Conservation (phyloP, 2,329 filamentous ascomycete species). For the Penicillium sp. region DNA sequence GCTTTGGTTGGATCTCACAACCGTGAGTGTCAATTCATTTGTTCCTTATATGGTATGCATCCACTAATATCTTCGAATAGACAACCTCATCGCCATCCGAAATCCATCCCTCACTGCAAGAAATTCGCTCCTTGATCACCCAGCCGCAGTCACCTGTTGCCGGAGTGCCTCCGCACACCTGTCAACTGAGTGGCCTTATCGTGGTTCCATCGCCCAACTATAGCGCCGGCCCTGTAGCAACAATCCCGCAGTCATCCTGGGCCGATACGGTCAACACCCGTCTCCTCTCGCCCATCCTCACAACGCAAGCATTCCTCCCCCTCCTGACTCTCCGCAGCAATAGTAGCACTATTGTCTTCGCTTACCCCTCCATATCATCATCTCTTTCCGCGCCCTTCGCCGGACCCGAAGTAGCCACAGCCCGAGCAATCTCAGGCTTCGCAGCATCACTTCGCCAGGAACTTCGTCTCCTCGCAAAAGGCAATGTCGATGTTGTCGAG, state of each 20-base stretch:
- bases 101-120: conserved; percentile 64
- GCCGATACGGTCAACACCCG: conserved; percentile 91
- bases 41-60: background rate
- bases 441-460: conserved; percentile 77
- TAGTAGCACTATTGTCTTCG: conserved; percentile 47
- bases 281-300: conserved; percentile 83
- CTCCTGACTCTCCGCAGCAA: conserved; percentile 64
- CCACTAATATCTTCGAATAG: conserved; percentile 43
- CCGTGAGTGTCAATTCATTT: conserved; percentile 28
- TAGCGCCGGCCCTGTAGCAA: conserved; percentile 79
- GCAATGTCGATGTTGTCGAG: conserved; percentile 70
- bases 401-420: conserved; percentile 81
- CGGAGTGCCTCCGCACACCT: conserved; percentile 70
- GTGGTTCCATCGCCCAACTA: conserved; percentile 78
- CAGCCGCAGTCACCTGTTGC: conserved; percentile 73
- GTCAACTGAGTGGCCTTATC: conserved; percentile 75
- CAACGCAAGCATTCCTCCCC: conserved; percentile 84
- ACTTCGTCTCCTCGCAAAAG: conserved; percentile 65
- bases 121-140: conserved; percentile 70
- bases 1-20: conserved; percentile 74
- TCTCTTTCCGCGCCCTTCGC: conserved; percentile 47
- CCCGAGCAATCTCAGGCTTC: conserved; percentile 82
- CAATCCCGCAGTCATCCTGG: conserved; percentile 78
- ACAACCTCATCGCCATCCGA: conserved; percentile 57
- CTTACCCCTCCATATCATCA: conserved; percentile 47